Evolutionary conservation across 2,329 filamentous ascomycete species (phyloP).

Genomic region (Cytospora leucostoma): DNA sequence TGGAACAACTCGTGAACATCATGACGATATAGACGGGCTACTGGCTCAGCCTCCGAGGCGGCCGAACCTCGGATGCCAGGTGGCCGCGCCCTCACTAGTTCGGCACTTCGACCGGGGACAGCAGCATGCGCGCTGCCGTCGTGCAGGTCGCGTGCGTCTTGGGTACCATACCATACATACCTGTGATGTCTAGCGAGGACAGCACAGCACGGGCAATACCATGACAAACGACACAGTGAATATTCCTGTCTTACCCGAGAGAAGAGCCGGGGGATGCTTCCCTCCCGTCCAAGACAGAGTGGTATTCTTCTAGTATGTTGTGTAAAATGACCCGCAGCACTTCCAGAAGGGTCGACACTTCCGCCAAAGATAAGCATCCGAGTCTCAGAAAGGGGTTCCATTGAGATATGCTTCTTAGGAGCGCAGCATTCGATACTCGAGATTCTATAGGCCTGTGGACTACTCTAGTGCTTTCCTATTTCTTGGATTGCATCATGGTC

Average conservation of each 20-base stretch:
- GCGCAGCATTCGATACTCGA: neutral
- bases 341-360: neutral
- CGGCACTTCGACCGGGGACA: conserved; percentile 1
- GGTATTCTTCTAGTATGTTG: neutral
- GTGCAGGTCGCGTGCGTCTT: neutral
- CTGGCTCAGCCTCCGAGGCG: neutral
- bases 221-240: neutral
- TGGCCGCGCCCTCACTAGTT: neutral
- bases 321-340: conserved; percentile 7
- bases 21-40: neutral
- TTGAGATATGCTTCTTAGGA: neutral
- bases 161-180: no score
- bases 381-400: conserved; percentile 1
- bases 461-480: neutral
- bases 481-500: neutral
- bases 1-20: neutral
- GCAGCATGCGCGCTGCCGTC: conserved; percentile 1
- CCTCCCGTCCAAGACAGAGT: conserved; percentile 3
- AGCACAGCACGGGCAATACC: neutral
- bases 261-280: neutral
- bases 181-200: neutral
- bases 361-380: neutral
- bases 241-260: neutral
- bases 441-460: neutral
- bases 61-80: neutral